Percentiles rank a stretch among this genome's conserved stretches.
These are phyloP conservation scores for Colletotrichum endophyticum DNA, from an alignment of 2,329 filamentous ascomycete genomes.

Conservation along the genomic window DNA sequence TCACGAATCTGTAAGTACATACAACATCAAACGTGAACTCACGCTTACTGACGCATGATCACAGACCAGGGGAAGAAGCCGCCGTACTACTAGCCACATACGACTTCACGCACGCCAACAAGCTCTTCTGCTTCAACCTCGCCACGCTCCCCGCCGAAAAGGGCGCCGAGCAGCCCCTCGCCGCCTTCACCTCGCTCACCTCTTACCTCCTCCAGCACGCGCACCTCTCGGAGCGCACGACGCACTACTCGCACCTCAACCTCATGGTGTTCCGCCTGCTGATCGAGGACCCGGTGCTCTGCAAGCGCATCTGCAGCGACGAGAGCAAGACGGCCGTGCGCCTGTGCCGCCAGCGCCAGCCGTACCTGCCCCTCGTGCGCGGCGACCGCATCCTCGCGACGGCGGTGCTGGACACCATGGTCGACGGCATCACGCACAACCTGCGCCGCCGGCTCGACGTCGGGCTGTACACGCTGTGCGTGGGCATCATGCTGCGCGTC, in stretches of 20 bases:
- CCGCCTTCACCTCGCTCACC: slow-evolving; percentile 82
- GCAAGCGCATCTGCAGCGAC: slow-evolving; percentile 83
- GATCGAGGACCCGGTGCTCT: slow-evolving; percentile 82
- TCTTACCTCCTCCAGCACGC: slow-evolving; percentile 96
- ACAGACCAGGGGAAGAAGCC: slow-evolving; percentile 78
- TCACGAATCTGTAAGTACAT: slow-evolving; percentile 73
- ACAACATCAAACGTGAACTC: background rate
- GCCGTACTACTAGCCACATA: slow-evolving; percentile 85
- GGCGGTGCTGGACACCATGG: slow-evolving; percentile 82
- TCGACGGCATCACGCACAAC: slow-evolving; percentile 95
- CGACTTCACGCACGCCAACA: slow-evolving; percentile 93
- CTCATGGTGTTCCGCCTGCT: slow-evolving; percentile 86
- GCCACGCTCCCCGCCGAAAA: slow-evolving; percentile 69
- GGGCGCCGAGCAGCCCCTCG: slow-evolving; percentile 74
- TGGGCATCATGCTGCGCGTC: slow-evolving; percentile 82
- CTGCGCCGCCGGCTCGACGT: slow-evolving; percentile 84
- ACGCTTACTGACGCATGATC: slow-evolving; percentile 25
- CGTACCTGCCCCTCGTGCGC: slow-evolving; percentile 77
- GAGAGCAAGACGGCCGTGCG: slow-evolving; percentile 77
- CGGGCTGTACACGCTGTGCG: slow-evolving; percentile 79
- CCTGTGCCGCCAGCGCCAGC: slow-evolving; percentile 87
- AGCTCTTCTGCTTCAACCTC: slow-evolving; percentile 88
- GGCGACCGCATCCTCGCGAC: slow-evolving; percentile 77
- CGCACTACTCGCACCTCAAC: slow-evolving; percentile 84
- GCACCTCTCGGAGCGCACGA: slow-evolving; percentile 78